Evolutionary conservation across 169 alveolate species (phyloP).

Genomic region (Cryptosporidium ubiquitum): DNA sequence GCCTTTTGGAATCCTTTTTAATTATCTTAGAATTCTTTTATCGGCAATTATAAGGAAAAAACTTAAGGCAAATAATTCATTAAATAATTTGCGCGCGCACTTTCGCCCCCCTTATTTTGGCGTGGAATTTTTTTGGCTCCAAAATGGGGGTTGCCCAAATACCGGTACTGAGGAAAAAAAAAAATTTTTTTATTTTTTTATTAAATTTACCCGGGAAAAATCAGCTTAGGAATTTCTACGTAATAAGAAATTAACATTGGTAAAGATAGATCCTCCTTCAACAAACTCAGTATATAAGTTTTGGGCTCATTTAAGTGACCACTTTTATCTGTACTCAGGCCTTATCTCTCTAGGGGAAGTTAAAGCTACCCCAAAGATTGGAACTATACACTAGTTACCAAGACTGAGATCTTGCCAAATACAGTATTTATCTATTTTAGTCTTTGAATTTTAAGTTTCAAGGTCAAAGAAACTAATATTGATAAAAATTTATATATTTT

Average conservation of each 20-base stretch:
- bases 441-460: neutral
- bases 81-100: neutral
- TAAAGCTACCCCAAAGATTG: neutral
- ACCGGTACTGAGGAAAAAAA: slow-evolving; percentile 11
- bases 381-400: neutral
- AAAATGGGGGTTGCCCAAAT: neutral
- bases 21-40: neutral
- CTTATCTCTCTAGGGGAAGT: neutral
- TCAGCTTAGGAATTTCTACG: neutral
- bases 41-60: neutral
- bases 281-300: neutral
- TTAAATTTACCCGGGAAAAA: slow-evolving; percentile 25
- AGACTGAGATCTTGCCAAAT: neutral
- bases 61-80: neutral
- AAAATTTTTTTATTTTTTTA: neutral
- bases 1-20: neutral
- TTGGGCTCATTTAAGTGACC: neutral
- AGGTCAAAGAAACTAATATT: neutral
- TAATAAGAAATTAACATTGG: neutral
- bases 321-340: neutral
- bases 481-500: neutral
- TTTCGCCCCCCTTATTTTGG: neutral
- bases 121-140: slow-evolving; percentile 31
- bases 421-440: neutral
- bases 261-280: neutral